phyloP scores from a whole-genome alignment of 1,284 basidiomycete genomes.

The Trichosporon coremiiforme region DNA sequence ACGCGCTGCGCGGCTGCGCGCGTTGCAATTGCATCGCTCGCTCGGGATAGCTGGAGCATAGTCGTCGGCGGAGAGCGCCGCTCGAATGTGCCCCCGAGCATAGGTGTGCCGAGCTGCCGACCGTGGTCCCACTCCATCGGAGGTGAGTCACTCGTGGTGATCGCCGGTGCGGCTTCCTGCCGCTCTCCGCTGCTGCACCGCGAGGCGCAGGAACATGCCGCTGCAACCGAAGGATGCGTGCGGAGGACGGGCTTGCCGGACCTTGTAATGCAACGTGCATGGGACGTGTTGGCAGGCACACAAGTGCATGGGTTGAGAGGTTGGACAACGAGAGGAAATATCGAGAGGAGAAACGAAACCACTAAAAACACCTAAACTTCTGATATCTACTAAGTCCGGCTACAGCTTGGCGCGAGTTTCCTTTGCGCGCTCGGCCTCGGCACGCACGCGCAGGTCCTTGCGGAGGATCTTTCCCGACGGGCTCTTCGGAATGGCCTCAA shows the following conservation, averaged over 20 bases:
- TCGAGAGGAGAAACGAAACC: not conserved
- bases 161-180: too few relatives aligned
- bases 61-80: too few relatives aligned
- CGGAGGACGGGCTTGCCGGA: not conserved
- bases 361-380: slow-evolving; percentile 1
- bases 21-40: too few relatives aligned
- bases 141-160: too few relatives aligned
- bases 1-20: too few relatives aligned
- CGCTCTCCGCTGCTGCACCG: too few relatives aligned
- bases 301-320: not conserved
- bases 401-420: slow-evolving; percentile 26
- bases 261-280: not conserved
- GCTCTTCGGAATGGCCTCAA: slow-evolving; percentile 59
- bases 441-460: slow-evolving; percentile 47
- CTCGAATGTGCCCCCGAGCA: too few relatives aligned
- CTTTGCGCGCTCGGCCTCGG: slow-evolving; percentile 35
- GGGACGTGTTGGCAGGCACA: not conserved
- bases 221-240: not conserved
- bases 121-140: too few relatives aligned
- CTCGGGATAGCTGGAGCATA: too few relatives aligned
- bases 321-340: not conserved
- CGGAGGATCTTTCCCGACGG: slow-evolving; percentile 53
- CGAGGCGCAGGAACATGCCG: too few relatives aligned
- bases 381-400: not conserved
- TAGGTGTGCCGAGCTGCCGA: too few relatives aligned